Evolutionary conservation across 2,329 filamentous ascomycete species (phyloP).

Genomic region (Diaporthe citriasiana): DNA sequence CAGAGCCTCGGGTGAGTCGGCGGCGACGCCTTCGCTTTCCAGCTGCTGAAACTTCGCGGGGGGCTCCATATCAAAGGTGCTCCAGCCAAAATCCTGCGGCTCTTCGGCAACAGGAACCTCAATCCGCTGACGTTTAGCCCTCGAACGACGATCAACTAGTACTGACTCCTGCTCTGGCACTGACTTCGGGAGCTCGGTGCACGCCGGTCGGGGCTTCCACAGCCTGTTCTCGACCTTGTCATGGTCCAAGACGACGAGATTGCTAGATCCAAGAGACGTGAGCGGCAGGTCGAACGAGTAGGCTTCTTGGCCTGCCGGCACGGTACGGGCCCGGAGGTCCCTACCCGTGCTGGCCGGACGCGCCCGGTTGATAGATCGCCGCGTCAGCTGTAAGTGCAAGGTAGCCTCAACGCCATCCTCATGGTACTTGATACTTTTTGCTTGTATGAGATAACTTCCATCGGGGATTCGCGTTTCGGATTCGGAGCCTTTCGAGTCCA

Average conservation of each 20-base stretch:
- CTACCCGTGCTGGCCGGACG: background rate
- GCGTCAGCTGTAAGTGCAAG: background rate
- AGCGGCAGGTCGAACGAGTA: constrained; percentile 7
- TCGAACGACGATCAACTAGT: background rate
- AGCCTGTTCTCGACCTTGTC: background rate
- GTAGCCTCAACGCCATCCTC: background rate
- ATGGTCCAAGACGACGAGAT: background rate
- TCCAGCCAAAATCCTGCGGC: background rate
- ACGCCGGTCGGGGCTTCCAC: background rate
- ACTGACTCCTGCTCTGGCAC: background rate
- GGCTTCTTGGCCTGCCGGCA: background rate
- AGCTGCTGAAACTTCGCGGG: background rate
- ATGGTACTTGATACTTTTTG: background rate
- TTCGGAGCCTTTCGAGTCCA: background rate
- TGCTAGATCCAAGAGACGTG: background rate
- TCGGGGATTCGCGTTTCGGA: background rate
- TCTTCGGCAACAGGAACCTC: background rate
- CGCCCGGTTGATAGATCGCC: background rate
- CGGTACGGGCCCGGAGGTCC: background rate
- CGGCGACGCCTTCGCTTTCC: background rate
- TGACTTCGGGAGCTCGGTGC: background rate
- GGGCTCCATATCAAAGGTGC: background rate
- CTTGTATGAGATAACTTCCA: background rate
- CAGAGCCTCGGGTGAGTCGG: no score
- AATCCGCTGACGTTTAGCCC: background rate